These are phyloP conservation scores for Udeniomyces megalosporus DNA, from an alignment of 768 basidiomycete genomes.

Conservation along the genomic window DNA sequence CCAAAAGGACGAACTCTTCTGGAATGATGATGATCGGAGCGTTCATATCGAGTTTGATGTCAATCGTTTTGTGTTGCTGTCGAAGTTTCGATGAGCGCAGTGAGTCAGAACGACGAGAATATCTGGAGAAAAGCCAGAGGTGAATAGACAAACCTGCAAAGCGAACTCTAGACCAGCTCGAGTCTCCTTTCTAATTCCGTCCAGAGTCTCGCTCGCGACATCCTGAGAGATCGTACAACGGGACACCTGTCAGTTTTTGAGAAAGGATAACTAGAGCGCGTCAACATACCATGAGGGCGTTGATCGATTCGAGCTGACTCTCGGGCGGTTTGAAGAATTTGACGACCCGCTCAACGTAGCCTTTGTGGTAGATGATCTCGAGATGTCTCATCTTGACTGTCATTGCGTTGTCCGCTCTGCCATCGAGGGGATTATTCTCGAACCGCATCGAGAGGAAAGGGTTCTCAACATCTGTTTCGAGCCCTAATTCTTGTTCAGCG, in stretches of 20 bases:
- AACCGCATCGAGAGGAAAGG: conserved; percentile 79
- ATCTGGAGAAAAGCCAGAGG: conserved; percentile 24
- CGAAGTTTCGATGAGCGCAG: background rate
- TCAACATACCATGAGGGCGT: conserved; percentile 60
- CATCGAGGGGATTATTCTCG: conserved; percentile 80
- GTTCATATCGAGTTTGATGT: conserved; percentile 90
- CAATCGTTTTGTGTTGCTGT: conserved; percentile 43
- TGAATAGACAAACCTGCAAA: conserved; percentile 37
- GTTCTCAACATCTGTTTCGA: conserved; percentile 25
- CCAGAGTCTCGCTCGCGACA: conserved; percentile 81
- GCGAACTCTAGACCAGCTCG: conserved; percentile 87
- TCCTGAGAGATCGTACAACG: conserved; percentile 37
- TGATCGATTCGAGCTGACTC: conserved; percentile 87
- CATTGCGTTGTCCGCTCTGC: conserved; percentile 76
- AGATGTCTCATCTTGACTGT: conserved; percentile 81
- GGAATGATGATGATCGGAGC: conserved; percentile 95
- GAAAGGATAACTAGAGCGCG: background rate
- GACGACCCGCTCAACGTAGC: conserved; percentile 81
- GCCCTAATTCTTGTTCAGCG: conserved; percentile 16
- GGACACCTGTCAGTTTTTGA: background rate
- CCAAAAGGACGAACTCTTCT: conserved; percentile 48
- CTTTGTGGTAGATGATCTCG: conserved; percentile 91
- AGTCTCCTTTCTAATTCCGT: conserved; percentile 84
- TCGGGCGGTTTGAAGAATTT: conserved; percentile 85
- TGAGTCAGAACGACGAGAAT: conserved; percentile 42